Conservation (phyloP, 495 filamentous ascomycete species). For the Penicillium dipodomyicola region DNA sequence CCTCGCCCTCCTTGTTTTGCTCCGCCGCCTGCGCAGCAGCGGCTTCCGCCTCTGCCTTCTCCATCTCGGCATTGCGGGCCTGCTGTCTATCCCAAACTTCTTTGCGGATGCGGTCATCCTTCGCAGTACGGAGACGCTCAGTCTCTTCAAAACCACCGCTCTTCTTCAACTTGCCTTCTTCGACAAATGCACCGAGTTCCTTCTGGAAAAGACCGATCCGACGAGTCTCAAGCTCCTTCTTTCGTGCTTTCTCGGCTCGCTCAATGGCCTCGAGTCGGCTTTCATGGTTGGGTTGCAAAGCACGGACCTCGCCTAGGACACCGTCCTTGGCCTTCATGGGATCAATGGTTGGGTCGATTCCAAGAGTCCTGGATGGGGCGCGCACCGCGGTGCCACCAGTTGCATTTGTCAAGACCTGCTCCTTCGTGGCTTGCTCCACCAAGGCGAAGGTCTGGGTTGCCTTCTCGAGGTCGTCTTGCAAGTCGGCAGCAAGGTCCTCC, state of each 20-base stretch:
- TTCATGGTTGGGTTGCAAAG: constrained; percentile 93
- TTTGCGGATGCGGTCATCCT: constrained; percentile 81
- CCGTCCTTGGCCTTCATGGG: constrained; percentile 81
- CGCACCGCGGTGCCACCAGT: constrained; percentile 41
- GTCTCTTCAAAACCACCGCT: constrained; percentile 91
- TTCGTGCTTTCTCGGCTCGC: constrained; percentile 81
- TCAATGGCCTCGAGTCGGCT: constrained; percentile 91
- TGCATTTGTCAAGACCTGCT: constrained; percentile 76
- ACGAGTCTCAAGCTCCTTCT: constrained; percentile 80
- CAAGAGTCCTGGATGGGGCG: constrained; percentile 58
- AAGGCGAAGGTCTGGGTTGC: constrained; percentile 87
- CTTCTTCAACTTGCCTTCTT: constrained; percentile 92
- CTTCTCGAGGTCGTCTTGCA: constrained; percentile 94
- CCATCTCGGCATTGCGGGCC: constrained; percentile 47
- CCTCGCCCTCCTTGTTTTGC: constrained; percentile 18
- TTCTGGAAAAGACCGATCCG: constrained; percentile 78
- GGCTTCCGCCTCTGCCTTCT: constrained; percentile 29
- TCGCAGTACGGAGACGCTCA: constrained; percentile 76
- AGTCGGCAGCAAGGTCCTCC: constrained; percentile 86
- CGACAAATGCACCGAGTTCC: constrained; percentile 83
- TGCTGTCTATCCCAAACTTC: constrained; percentile 79
- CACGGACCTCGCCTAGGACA: constrained; percentile 89
- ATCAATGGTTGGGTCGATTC: constrained; percentile 64
- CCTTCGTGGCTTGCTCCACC: constrained; percentile 93
- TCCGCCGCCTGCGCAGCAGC: constrained; percentile 22